Conservation (phyloP, 2,329 filamentous ascomycete species). For the Teratosphaeria pseudoeucalypti region DNA sequence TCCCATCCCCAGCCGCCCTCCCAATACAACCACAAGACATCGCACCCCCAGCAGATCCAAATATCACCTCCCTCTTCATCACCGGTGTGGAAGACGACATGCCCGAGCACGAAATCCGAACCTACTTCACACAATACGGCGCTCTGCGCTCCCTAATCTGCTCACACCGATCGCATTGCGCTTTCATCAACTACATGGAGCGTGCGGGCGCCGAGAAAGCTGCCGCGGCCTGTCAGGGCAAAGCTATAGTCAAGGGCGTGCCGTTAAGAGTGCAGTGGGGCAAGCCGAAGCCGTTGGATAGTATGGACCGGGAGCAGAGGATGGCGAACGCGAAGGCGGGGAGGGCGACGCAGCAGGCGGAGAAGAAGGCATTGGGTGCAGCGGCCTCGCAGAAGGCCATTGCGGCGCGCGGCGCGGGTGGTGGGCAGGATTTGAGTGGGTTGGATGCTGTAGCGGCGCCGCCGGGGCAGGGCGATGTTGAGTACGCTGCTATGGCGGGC, state of each 20-base stretch:
- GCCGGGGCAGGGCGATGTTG: conserved; percentile 65
- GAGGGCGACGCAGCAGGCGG: conserved; percentile 37
- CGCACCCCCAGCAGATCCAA: conserved; percentile 68
- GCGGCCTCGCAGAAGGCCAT: conserved; percentile 16
- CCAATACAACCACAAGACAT: conserved; percentile 80
- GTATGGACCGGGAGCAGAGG: conserved; percentile 77
- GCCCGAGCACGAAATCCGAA: conserved; percentile 80
- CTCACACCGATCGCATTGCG: conserved; percentile 93
- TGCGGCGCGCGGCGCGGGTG: conserved; percentile 32
- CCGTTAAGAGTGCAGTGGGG: conserved; percentile 88
- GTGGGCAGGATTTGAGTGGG: conserved; percentile 33
- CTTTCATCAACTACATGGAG: conserved; percentile 88
- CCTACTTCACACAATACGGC: conserved; percentile 81
- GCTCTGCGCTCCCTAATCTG: conserved; percentile 88
- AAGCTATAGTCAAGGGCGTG: conserved; percentile 81
- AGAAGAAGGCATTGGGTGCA: conserved; percentile 13
- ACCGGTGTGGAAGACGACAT: conserved; percentile 94
- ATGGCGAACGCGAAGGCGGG: conserved; percentile 73
- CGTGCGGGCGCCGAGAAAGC: conserved; percentile 78
- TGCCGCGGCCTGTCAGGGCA: conserved; percentile 73
- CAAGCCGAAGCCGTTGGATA: conserved; percentile 81
- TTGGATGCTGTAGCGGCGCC: conserved; percentile 57
- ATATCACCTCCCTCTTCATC: conserved; percentile 86
- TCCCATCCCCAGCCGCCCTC: conserved; percentile 61
- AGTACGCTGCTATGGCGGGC: conserved; percentile 73